These are phyloP conservation scores for Theobroma grandiflorum DNA, from an alignment of 441 rosid genomes.

Conservation along the genomic window DNA sequence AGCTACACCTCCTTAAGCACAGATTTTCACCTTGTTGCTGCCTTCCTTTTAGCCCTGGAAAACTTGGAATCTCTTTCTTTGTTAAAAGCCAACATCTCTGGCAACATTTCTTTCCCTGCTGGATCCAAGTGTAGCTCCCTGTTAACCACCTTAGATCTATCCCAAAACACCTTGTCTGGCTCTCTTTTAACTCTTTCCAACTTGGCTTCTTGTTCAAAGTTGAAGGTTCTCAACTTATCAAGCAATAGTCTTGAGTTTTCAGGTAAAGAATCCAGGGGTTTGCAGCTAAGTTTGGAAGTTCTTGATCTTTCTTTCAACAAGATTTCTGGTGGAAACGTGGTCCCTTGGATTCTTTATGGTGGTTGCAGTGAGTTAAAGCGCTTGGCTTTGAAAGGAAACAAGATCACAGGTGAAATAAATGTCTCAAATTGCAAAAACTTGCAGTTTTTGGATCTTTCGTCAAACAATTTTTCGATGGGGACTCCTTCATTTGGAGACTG, in stretches of 20 bases:
- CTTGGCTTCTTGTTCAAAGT: slow-evolving; percentile 55
- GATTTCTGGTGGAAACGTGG: slow-evolving; percentile 57
- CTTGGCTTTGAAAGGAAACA: slow-evolving; percentile 69
- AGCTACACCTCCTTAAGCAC: slow-evolving; percentile 43
- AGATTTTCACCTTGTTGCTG: slow-evolving; percentile 63
- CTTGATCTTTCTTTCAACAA: slow-evolving; percentile 80
- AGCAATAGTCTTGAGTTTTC: slow-evolving; percentile 57
- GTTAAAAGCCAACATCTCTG: slow-evolving; percentile 58
- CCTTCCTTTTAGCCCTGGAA: slow-evolving; percentile 58
- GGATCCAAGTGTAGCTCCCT: slow-evolving; percentile 70
- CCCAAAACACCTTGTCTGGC: slow-evolving; percentile 67
- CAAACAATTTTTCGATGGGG: slow-evolving; percentile 67
- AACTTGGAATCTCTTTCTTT: slow-evolving; percentile 62
- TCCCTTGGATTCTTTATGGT: slow-evolving; percentile 60
- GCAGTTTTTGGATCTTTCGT: slow-evolving; percentile 69
- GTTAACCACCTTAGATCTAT: slow-evolving; percentile 74
- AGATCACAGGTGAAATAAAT: slow-evolving; percentile 63
- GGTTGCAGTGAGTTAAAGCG: slow-evolving; percentile 65
- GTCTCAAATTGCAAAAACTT: slow-evolving; percentile 65
- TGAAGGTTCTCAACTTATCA: slow-evolving; percentile 72
- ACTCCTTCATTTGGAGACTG: slow-evolving; percentile 73
- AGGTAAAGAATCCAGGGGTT: slow-evolving; percentile 49
- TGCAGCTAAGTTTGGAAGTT: slow-evolving; percentile 59
- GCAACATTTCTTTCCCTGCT: slow-evolving; percentile 57
- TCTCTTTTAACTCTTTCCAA: slow-evolving; percentile 51